phyloP scores from a whole-genome alignment of 805 yeast species.

The Lipomyces yamadae region DNA sequence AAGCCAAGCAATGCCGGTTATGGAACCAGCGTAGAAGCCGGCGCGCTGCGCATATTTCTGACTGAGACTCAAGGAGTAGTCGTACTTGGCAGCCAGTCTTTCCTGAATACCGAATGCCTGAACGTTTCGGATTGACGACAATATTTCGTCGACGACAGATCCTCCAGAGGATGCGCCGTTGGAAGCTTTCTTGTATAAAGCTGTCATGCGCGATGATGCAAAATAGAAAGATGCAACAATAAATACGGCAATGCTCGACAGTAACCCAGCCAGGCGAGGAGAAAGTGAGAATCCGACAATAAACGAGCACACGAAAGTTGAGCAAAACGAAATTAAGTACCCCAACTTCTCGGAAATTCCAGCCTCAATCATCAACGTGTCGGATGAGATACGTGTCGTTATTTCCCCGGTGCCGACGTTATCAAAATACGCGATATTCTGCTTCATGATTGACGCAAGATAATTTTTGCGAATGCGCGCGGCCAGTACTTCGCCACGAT shows the following conservation, averaged over 20 bases:
- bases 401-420: slow-evolving; percentile 52
- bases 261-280: slow-evolving; percentile 46
- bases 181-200: slow-evolving; percentile 28
- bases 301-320: slow-evolving; percentile 49
- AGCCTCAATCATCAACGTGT: slow-evolving; percentile 50
- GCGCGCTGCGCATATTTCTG: slow-evolving; percentile 41
- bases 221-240: slow-evolving; percentile 46
- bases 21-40: slow-evolving; percentile 44
- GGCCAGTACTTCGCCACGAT: slow-evolving; percentile 50
- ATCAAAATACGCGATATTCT: slow-evolving; percentile 52
- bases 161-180: slow-evolving; percentile 38
- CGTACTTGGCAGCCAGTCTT: slow-evolving; percentile 45
- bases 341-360: slow-evolving; percentile 53
- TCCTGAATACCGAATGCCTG: slow-evolving; percentile 51
- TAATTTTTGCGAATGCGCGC: slow-evolving; percentile 49
- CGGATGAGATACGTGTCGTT: slow-evolving; percentile 51
- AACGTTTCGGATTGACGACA: slow-evolving; percentile 50
- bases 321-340: slow-evolving; percentile 46
- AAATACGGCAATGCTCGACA: slow-evolving; percentile 36
- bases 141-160: slow-evolving; percentile 50
- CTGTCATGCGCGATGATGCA: slow-evolving; percentile 39
- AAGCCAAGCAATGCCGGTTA: slow-evolving; percentile 50
- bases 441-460: slow-evolving; percentile 47
- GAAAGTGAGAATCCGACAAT: slow-evolving; percentile 47
- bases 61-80: slow-evolving; percentile 42